Base-by-base conservation (phyloP, 2,329 filamentous ascomycete species). In the Trichoderma sp. region DNA sequence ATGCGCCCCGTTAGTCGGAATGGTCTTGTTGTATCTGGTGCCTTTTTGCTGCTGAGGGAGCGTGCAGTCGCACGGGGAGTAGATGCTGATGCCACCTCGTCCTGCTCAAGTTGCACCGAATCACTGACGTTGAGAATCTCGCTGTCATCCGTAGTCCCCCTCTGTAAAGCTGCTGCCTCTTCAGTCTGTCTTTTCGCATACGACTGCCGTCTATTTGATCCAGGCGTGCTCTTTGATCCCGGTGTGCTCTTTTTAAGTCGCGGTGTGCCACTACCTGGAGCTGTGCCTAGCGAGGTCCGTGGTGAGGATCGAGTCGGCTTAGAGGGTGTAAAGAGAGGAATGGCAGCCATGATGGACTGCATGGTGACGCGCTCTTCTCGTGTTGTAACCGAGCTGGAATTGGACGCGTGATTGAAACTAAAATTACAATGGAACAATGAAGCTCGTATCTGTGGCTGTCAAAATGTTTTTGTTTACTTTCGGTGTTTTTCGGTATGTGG, bases 331-430 rank as follows among this genome's bases (percentile, higher is more conserved):
- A 71, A 56, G 4, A 70, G 12, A 56, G 67, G 30, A 28, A 70
- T 63, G 30, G 67, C 43, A 9, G 67, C 58, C 58, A 70, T 70
- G 47, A 70, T 70, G 18, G 67, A 70, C 43, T 70, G 39, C 67
- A 70, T 70, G 3, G 5, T 63, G 67, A 28, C 56, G 56, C 12
- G n/a, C 26, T 28, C 9, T 18, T 15, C 4, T 4, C 32, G 18
- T 58, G 9, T 11, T 26, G 18, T 18, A 21, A 34, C 21, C 7
- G 14, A 24, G n/a, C 8, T 30, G 6, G 1, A 28, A 36, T n/a
- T 43, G 7, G 39, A n/a, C 39, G 15, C 0, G 39, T 4, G 15
- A n/a, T 43, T 12, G 6, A 57, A 11, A 4, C 47, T 21, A 21
- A 53, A 24, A 53, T 21, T 12, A 21, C 43, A 51, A 51, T 53